A percentile compares a stretch with the other conserved stretches of the same genome.
These are phyloP conservation scores for Cucurbita maxima DNA, from an alignment of 306 rosid genomes.

Conservation along the genomic window DNA sequence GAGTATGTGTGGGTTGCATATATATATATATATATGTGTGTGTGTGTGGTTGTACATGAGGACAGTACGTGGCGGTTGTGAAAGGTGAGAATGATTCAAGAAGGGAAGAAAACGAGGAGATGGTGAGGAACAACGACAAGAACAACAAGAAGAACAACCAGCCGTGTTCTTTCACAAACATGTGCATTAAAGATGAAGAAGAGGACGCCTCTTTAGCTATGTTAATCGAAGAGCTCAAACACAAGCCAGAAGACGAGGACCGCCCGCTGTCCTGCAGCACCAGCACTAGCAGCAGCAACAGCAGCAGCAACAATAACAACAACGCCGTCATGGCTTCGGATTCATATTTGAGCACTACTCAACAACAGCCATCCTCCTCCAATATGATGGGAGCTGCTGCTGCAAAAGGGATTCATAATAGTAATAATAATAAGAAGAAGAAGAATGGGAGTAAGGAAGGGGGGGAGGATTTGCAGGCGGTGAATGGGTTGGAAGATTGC, in stretches of 20 bases:
- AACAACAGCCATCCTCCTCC: too few relatives aligned
- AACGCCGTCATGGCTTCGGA: too few relatives aligned
- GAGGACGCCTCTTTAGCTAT: conserved; percentile 10
- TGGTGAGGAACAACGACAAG: not conserved
- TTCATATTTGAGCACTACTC: too few relatives aligned
- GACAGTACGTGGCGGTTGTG: not conserved
- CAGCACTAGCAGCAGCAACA: too few relatives aligned
- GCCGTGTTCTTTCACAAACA: not conserved
- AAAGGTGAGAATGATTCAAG: not conserved
- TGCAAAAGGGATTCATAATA: not conserved
- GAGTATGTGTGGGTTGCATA: too few relatives aligned
- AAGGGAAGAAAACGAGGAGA: not conserved
- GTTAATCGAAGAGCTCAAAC: conserved; percentile 2
- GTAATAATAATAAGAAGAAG: too few relatives aligned
- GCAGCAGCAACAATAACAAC: too few relatives aligned
- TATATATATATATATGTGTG: too few relatives aligned
- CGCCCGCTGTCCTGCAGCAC: not conserved
- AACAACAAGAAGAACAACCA: not conserved
- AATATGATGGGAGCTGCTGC: not conserved
- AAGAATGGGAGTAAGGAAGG: not conserved
- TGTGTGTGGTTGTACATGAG: not conserved
- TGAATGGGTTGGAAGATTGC: conserved; percentile 4
- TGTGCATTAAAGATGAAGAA: not conserved
- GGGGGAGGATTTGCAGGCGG: not conserved
- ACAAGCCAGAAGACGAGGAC: not conserved